phyloP scores from a whole-genome alignment of 2,329 filamentous ascomycete genomes.

The Nothopassalora personata region DNA sequence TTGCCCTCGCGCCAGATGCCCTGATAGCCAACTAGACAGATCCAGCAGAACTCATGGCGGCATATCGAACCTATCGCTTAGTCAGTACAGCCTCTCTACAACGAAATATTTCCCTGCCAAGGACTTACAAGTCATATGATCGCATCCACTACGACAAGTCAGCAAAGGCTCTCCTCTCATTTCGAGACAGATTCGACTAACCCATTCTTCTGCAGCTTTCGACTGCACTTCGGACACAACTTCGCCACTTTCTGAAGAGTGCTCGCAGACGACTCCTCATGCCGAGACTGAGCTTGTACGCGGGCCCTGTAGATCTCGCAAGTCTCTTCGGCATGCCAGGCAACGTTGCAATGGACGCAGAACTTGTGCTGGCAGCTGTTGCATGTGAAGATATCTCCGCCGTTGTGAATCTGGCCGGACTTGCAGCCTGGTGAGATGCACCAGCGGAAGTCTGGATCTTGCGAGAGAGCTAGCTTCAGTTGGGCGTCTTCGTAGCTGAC shows the following conservation, averaged over 20 bases:
- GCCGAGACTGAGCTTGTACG: not conserved
- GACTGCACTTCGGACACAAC: conserved; percentile 20
- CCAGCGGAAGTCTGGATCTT: conserved; percentile 18
- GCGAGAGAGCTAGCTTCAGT: conserved; percentile 10
- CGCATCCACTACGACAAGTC: conserved; percentile 19
- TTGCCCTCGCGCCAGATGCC: conserved; percentile 2
- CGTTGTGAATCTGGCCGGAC: conserved; percentile 22
- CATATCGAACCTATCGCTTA: conserved; percentile 4
- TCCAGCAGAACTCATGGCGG: conserved; percentile 22
- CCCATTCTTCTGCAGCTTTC: conserved; percentile 21
- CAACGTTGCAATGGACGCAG: conserved; percentile 20
- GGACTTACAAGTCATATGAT: conserved; percentile 21
- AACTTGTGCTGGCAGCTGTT: conserved; percentile 15
- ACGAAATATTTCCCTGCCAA: not conserved
- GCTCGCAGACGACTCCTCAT: conserved; percentile 7
- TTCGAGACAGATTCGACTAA: conserved; percentile 1
- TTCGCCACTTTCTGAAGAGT: conserved; percentile 13
- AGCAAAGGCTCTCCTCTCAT: not conserved
- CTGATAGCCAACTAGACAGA: conserved; percentile 13
- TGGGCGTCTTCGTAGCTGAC: conserved; percentile 11
- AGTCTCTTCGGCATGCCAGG: conserved; percentile 21
- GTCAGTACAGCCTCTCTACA: not conserved
- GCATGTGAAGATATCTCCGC: conserved; percentile 24
- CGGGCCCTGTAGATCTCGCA: conserved; percentile 15
- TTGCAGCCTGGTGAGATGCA: conserved; percentile 18